Percentiles rank a stretch among this genome's conserved stretches.
Conservation (phyloP, 352 stramenopile species). For the Phytopythium vexans region DNA sequence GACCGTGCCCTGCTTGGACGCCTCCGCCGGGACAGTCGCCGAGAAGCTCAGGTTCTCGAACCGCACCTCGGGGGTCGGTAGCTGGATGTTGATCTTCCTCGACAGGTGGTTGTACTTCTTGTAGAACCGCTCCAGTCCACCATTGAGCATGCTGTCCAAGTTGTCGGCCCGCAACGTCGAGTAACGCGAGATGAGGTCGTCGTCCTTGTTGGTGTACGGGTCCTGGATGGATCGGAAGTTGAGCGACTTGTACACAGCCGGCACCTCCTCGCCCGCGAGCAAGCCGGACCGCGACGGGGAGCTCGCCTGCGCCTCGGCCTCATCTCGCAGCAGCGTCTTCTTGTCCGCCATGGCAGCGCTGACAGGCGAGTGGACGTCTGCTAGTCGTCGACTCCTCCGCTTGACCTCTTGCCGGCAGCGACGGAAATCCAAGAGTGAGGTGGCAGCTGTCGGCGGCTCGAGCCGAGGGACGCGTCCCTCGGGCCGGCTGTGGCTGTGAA, state of each 20-base stretch:
- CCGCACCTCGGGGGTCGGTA: slow-evolving; percentile 59
- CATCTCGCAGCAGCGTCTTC: slow-evolving; percentile 1
- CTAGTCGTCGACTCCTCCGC: no score
- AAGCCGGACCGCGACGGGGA: slow-evolving; percentile 2
- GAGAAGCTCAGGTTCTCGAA: slow-evolving; percentile 67
- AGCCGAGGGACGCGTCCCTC: no score
- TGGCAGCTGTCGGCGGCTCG: no score
- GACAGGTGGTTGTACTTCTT: slow-evolving; percentile 69
- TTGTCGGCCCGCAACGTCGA: slow-evolving; percentile 47
- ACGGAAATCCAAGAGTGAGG: no score
- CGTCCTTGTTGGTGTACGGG: slow-evolving; percentile 46
- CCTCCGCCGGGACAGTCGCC: slow-evolving; percentile 38
- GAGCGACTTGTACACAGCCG: slow-evolving; percentile 59
- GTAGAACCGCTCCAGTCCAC: slow-evolving; percentile 64
- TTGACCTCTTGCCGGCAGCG: no score
- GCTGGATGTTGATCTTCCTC: slow-evolving; percentile 47
- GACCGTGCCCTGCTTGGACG: slow-evolving; percentile 46
- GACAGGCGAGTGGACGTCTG: no score
- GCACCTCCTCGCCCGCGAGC: slow-evolving; percentile 24
- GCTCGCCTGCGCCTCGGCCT: no score
- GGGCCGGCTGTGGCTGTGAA: no score
- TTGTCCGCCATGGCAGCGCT: slow-evolving; percentile 8
- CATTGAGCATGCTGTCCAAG: slow-evolving; percentile 54
- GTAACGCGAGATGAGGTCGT: slow-evolving; percentile 48
- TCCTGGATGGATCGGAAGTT: slow-evolving; percentile 65